phyloP scores from a whole-genome alignment of 371 early-diverging fungal genomes.

The Syncephalis fuscata region DNA sequence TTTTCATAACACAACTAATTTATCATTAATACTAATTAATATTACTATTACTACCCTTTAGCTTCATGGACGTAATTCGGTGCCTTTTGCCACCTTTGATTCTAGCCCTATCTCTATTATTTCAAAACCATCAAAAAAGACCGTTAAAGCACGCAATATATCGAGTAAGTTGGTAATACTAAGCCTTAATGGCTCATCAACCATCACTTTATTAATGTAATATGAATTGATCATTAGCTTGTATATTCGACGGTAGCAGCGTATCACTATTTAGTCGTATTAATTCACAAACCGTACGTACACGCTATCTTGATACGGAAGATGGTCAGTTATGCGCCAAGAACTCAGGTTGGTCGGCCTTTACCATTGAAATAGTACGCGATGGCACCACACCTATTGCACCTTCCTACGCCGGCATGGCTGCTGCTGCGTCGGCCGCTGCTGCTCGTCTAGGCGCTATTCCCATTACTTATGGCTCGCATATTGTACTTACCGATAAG shows the following conservation, averaged over 20 bases:
- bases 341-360: slow-evolving; percentile 59
- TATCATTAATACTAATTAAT: too few species aligned
- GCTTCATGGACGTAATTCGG: not conserved
- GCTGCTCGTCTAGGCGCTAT: slow-evolving; percentile 4
- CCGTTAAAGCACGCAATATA: slow-evolving; percentile 55
- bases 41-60: too few species aligned
- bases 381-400: slow-evolving; percentile 6
- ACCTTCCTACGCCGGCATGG: slow-evolving; percentile 1
- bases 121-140: slow-evolving; percentile 77
- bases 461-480: slow-evolving; percentile 57
- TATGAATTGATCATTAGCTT: slow-evolving; percentile 12
- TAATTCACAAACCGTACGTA: slow-evolving; percentile 66
- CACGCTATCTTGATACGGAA: slow-evolving; percentile 53
- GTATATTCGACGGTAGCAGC: slow-evolving; percentile 39
- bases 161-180: slow-evolving; percentile 13
- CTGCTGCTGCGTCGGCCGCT: slow-evolving; percentile 1
- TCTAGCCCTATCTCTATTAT: slow-evolving; percentile 61
- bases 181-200: too few species aligned
- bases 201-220: too few species aligned
- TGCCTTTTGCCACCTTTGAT: slow-evolving; percentile 32
- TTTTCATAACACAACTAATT: not conserved
- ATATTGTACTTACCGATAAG: slow-evolving; percentile 45
- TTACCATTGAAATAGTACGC: slow-evolving; percentile 38
- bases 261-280: slow-evolving; percentile 20
- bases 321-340: slow-evolving; percentile 44